Base-by-base conservation (phyloP, 1,139 yeast species). In the Magnusiomyces paraingens region DNA sequence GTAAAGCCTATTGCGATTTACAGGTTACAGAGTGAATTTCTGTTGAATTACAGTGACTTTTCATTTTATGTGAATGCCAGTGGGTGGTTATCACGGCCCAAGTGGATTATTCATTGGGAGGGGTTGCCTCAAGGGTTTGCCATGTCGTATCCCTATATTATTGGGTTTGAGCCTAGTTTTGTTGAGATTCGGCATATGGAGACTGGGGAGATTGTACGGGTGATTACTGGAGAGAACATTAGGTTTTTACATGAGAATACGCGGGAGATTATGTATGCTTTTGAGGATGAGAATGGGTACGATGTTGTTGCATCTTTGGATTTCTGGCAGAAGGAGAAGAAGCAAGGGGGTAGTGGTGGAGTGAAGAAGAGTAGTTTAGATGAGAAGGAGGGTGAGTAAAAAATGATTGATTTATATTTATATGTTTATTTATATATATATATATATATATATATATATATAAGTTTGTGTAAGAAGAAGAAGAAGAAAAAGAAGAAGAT, bases 61-160 rank as follows among this genome's bases (percentile, higher is more conserved):
- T 93, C 96, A 50, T 93, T 93, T 70, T 89, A 87, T 70, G 95
- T 93, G 61, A 91, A 93, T 65, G 79, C 88, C 57, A 91, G 91
- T 68, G 99, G 99, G 36, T 93, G 99, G 99, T 80, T 97, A 64
- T 85, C 95, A 26, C 82, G 93, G 60, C 91, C 93, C 51, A 93
- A 89, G 52, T 91, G 96, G 94, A 85, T 91, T 62, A 85, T 93
- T 53, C 85, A 86, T 67, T 93, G 99, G 99, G 98, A 93, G 71
- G 97, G 98, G 45, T 80, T 83, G 52, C 98, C 99, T 3, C 95
- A 86, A 65, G 84, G 85, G 58, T 89, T 93, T 69, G 95, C 97
- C 11, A 76, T 93, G 51, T 89, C 94, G 78, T 93, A 91, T 71
- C 99, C 99, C 3, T 93, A 90, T 67, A 75, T 93, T 56, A 74